Conservation (phyloP, 352 stramenopile species). For the Pythium chondricola region DNA sequence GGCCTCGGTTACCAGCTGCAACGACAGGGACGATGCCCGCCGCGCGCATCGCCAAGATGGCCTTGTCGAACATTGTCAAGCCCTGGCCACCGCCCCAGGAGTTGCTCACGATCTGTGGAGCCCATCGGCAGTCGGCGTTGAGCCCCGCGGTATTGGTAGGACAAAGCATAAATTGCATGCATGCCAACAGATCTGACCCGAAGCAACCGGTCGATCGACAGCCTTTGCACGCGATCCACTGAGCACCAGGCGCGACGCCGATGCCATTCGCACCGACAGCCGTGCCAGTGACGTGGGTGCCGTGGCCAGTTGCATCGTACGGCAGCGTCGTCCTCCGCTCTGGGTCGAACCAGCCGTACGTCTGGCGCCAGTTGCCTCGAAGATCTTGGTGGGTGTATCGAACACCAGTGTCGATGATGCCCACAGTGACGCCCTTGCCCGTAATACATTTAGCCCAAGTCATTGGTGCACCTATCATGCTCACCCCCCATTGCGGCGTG, state of each 20-base stretch:
- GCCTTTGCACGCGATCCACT: constrained; percentile 54
- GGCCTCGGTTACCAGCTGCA: constrained; percentile 9
- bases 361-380: constrained; percentile 29
- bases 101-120: constrained; percentile 57
- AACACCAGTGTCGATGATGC: constrained; percentile 57
- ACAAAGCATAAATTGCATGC: constrained; percentile 67
- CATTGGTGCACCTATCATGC: constrained; percentile 38
- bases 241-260: constrained; percentile 42
- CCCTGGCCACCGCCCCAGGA: constrained; percentile 44
- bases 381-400: constrained; percentile 41
- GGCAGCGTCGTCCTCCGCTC: constrained; percentile 25
- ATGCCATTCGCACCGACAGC: constrained; percentile 38
- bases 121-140: constrained; percentile 37
- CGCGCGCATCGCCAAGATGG: constrained; percentile 14
- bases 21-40: constrained; percentile 24
- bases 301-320: constrained; percentile 47
- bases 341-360: constrained; percentile 58
- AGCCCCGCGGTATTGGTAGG: constrained; percentile 36
- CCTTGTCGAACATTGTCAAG: constrained; percentile 6
- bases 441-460: constrained; percentile 44
- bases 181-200: constrained; percentile 37
- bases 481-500: constrained; percentile 41
- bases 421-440: constrained; percentile 44
- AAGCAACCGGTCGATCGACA: constrained; percentile 35
- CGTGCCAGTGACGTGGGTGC: constrained; percentile 45